phyloP scores from a whole-genome alignment of 495 filamentous ascomycete species.

The Trichoderma reesei region DNA sequence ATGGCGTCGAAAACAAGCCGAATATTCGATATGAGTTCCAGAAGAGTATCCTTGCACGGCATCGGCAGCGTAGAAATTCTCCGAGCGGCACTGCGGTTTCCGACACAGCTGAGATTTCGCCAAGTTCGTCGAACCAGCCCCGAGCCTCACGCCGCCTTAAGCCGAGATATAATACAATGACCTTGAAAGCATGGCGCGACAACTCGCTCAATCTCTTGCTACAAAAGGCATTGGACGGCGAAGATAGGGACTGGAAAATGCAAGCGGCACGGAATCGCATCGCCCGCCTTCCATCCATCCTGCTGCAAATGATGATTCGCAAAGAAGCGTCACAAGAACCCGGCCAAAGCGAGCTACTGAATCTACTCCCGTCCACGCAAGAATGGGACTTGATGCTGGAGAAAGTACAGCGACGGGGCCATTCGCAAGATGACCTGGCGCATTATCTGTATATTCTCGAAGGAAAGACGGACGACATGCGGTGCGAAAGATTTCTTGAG shows the following conservation, averaged over 20 bases:
- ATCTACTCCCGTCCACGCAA: not conserved
- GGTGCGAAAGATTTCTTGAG: slow-evolving; percentile 6
- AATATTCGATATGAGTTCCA: not conserved
- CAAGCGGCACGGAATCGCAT: not conserved
- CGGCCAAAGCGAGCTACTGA: not conserved
- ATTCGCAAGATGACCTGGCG: not conserved
- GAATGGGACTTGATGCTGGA: not conserved
- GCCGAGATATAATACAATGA: not conserved
- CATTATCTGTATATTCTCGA: slow-evolving; percentile 3
- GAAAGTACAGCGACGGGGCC: not conserved
- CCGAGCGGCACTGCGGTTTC: not conserved
- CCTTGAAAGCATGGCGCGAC: not conserved
- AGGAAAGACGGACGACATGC: not conserved
- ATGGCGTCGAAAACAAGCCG: not conserved
- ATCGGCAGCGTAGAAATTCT: not conserved
- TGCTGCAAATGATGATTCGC: slow-evolving; percentile 8
- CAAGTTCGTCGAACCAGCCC: not conserved
- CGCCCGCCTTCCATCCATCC: not conserved
- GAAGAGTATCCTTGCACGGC: not conserved
- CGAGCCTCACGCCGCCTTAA: not conserved
- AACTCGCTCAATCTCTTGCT: not conserved
- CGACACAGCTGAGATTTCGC: not conserved
- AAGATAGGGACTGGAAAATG: not conserved
- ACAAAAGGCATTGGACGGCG: not conserved
- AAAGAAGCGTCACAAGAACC: not conserved